Evolutionary conservation across 108 stramenopile genomes (phyloP), one percentile per base, ranked within the genome.

Genomic region (Mediolabrus comicus): DNA sequence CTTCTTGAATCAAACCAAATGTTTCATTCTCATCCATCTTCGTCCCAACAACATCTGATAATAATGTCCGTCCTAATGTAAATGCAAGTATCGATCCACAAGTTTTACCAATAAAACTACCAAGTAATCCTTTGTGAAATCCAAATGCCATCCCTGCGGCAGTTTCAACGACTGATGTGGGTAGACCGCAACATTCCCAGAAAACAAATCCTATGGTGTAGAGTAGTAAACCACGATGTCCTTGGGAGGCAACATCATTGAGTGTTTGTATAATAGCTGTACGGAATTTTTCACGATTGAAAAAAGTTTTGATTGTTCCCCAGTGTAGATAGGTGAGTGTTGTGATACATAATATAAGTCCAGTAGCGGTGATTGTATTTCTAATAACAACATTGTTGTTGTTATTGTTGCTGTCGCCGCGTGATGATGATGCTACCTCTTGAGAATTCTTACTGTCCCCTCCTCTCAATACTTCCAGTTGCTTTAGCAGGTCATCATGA

Each of bases 71-170:
- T 33, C 77, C 77, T 14, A 78, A 49, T 41, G 10, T 12, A 68
- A 72, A 79, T 10, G 78, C 72, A n/a, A 69, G 12, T 28, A 69
- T 22, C 11, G 78, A 74, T n/a, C 78, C 78, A 27, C 19, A 31
- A 25, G 73, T 69, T 36, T 79, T 79, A 16, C 78, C 78, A 0
- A 39, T 13, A 53, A 74, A 69, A 22, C 71, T 79, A 12, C 67
- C 28, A 6, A 74, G 3, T 0, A 79, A 30, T 19, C 67, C 78
- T 2, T 61, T 25, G 7, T 49, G 13, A n/a, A 57, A 69, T 0
- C 78, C 78, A 33, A 79, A 79, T 26, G 78, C 78, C 67, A 74
- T 69, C 0, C 60, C 78, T 1, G 78, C 78, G 0, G 78, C 72
- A 0, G 73, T 63, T 57, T 79, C 78, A 4, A 79, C 73, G 0